Evolutionary conservation across 2,329 filamentous ascomycete species (phyloP).

Genomic region (Myotisia sp.): DNA sequence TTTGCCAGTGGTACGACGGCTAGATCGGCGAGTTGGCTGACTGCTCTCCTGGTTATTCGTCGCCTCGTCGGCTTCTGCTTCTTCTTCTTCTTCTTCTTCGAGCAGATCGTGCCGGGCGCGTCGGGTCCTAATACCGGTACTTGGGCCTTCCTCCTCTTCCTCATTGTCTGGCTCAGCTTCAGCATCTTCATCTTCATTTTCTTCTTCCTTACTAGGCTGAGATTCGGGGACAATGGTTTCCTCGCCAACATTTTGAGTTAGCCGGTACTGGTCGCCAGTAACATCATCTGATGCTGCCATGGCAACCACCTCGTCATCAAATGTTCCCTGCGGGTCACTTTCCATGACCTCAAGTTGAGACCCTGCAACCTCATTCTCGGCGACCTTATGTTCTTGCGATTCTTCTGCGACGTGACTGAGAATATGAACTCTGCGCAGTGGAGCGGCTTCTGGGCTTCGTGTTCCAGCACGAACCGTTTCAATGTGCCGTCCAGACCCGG

Average conservation of each 20-base stretch:
- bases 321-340: conserved; percentile 24
- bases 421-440: background rate
- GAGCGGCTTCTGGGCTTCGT: conserved; percentile 31
- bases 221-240: conserved; percentile 30
- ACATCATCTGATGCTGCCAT: conserved; percentile 10
- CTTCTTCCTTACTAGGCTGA: conserved; percentile 24
- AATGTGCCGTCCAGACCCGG: conserved; percentile 45
- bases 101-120: conserved; percentile 16
- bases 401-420: conserved; percentile 2
- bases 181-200: conserved; percentile 34
- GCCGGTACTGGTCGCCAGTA: conserved; percentile 15
- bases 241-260: conserved; percentile 25
- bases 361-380: conserved; percentile 4
- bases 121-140: conserved; percentile 27
- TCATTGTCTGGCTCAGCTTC: too few species aligned
- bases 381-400: background rate
- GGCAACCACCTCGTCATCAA: conserved; percentile 21
- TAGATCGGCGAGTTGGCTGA: conserved; percentile 23
- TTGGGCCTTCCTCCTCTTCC: conserved; percentile 43
- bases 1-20: conserved; percentile 27
- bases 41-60: conserved; percentile 14
- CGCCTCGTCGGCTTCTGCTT: conserved; percentile 21
- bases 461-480: conserved; percentile 41
- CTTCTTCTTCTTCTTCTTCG: conserved; percentile 17
- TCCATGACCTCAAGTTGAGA: conserved; percentile 31